A percentile compares a stretch with the other conserved stretches of the same genome.
Conservation (phyloP, 2,329 filamentous ascomycete genomes). For the Teratosphaeria destructans region DNA sequence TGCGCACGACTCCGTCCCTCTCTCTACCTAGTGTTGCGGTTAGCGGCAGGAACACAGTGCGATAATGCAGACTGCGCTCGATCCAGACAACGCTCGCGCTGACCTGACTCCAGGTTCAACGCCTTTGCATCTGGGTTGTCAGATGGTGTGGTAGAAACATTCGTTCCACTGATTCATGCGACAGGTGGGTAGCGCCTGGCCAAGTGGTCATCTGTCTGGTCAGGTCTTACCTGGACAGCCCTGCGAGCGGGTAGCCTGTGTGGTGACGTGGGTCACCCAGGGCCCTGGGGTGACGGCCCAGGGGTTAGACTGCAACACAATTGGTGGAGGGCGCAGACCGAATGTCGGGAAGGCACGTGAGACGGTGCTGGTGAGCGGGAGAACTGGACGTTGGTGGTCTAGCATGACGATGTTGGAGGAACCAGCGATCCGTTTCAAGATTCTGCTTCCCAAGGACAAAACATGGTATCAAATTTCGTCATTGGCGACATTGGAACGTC, state of each 20-base stretch:
- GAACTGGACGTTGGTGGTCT: neutral
- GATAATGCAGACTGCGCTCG: neutral
- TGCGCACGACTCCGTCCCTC: neutral
- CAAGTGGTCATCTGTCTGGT: neutral
- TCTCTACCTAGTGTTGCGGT: neutral
- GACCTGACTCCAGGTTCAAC: neutral
- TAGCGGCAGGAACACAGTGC: neutral
- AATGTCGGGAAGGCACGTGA: neutral
- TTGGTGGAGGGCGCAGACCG: neutral
- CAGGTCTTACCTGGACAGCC: neutral
- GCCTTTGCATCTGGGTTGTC: neutral
- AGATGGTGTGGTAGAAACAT: neutral
- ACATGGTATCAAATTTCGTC: neutral
- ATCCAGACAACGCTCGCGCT: neutral
- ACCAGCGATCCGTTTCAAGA: neutral
- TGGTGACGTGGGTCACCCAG: neutral
- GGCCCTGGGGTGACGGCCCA: neutral
- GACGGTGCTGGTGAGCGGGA: neutral
- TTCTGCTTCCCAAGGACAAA: neutral
- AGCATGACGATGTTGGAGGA: neutral
- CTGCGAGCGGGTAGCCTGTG: neutral
- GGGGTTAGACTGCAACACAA: neutral
- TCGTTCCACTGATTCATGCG: neutral
- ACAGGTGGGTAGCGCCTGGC: neutral
- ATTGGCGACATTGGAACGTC: neutral